Evolutionary conservation across 495 filamentous ascomycete genomes (phyloP), one percentile per base, ranked within the genome.

Genomic region (Penicillium canescens): DNA sequence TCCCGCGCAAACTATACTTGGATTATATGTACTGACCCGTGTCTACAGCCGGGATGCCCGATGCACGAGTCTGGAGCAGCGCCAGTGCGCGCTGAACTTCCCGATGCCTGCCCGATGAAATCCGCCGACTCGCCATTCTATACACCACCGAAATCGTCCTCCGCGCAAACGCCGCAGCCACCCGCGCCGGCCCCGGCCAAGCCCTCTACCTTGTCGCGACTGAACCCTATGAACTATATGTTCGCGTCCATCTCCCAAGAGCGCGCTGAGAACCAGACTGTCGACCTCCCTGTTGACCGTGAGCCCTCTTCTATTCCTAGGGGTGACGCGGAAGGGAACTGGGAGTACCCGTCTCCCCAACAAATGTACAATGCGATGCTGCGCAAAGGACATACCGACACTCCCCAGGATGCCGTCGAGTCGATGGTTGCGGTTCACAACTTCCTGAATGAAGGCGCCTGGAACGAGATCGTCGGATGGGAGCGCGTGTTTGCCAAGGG

Each of bases 361-460:
- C 94, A 98, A 69, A 98, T 98, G 94, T 98, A 97, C 75, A 99
- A 98, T 64, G 94, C 95, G 0, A 86, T 98, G 78, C 73, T 96
- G 48, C 86, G 95, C 46, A 98, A 99, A 70, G 94, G 94, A 16
- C 91, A 96, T 71, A 92, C 89, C 1, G 92, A 97, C 63, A 96
- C 93, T 0, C 91, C 94, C 41, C 83, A 88, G 51, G 92, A 92
- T 47, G 91, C 90, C 0, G 92, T 98, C n/a, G 91, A 96, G 72
- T 83, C 84, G 47, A 98, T 98, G 94, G 95, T 98, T 40, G 87
- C 90, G 3, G 89, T 98, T 33, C 94, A 98, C 74, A 98, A 98
- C 67, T 98, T 96, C 62, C 63, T 98, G 65, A 98, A 98, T 65
- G 94, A 98, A 68, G 94, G 94, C 47, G 94, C 94, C 2, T 98